Percentiles rank a stretch among this genome's conserved stretches.
These are phyloP conservation scores for Coemansia sp. DNA, from an alignment of 192 early-diverging fungal genomes.

Conservation along the genomic window DNA sequence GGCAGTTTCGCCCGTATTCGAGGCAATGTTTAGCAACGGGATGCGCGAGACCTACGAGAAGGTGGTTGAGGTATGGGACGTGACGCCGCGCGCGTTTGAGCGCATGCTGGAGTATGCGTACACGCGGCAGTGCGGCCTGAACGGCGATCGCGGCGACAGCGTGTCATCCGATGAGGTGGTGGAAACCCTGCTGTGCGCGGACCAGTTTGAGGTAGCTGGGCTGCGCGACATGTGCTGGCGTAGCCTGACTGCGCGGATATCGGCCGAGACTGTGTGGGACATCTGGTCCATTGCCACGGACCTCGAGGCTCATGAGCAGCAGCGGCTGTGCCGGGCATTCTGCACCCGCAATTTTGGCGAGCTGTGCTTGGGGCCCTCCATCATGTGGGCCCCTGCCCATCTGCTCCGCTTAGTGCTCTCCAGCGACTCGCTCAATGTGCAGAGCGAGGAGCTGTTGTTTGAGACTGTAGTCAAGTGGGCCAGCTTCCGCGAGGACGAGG, in stretches of 20 bases:
- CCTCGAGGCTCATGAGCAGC: conserved; percentile 23
- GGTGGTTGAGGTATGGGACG: conserved; percentile 43
- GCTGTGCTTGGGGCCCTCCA: conserved; percentile 14
- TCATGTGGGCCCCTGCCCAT: conserved; percentile 41
- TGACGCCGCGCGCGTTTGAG: conserved; percentile 47
- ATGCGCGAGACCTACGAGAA: conserved; percentile 52
- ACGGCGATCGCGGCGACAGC: not conserved
- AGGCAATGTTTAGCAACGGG: conserved; percentile 54
- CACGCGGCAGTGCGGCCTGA: conserved; percentile 32
- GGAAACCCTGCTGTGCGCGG: conserved; percentile 41
- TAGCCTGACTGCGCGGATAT: conserved; percentile 12
- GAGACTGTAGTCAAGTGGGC: conserved; percentile 39
- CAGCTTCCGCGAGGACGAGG: conserved; percentile 29
- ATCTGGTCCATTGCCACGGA: conserved; percentile 43
- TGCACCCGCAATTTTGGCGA: conserved; percentile 38
- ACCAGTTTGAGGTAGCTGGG: conserved; percentile 32
- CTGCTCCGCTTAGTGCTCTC: conserved; percentile 29
- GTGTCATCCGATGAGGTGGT: conserved; percentile 39
- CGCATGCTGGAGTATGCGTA: conserved; percentile 45
- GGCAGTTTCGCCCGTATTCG: conserved; percentile 49
- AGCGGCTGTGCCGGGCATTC: conserved; percentile 19
- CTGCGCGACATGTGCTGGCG: conserved; percentile 44
- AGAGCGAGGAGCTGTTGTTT: conserved; percentile 35
- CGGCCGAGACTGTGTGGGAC: conserved; percentile 38
- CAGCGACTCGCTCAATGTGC: conserved; percentile 38